A percentile compares a stretch with the other conserved stretches of the same genome.
Evolutionary conservation across 1,284 basidiomycete genomes (phyloP).

Genomic region (Ustilago xerochloae): DNA sequence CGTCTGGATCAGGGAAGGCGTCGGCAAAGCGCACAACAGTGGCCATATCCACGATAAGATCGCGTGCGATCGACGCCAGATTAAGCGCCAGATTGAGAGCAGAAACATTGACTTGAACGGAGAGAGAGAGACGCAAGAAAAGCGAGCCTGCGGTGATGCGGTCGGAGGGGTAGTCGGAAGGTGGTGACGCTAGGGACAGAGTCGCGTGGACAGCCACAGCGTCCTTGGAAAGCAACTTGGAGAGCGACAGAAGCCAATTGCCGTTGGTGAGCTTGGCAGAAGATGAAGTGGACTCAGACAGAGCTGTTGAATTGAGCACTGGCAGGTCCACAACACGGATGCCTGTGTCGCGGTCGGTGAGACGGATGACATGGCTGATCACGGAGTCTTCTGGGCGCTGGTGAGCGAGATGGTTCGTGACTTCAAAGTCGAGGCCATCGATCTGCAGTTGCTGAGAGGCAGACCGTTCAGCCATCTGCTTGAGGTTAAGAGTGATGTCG

Average conservation of each 20-base stretch:
- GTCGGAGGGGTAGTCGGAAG: slow-evolving; percentile 8
- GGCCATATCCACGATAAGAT: slow-evolving; percentile 36
- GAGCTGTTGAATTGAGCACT: neutral
- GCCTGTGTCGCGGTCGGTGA: slow-evolving; percentile 2
- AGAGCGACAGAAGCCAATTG: slow-evolving; percentile 28
- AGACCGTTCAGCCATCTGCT: neutral
- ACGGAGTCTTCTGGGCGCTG: slow-evolving; percentile 13
- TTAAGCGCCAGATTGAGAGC: neutral
- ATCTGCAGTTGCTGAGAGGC: neutral
- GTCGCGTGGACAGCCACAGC: neutral
- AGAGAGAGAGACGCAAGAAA: slow-evolving; percentile 28
- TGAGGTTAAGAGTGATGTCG: slow-evolving; percentile 17
- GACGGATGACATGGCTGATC: slow-evolving; percentile 3
- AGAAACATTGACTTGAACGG: slow-evolving; percentile 10
- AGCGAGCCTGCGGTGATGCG: slow-evolving; percentile 28
- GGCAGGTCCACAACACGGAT: slow-evolving; percentile 19
- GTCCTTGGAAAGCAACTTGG: neutral
- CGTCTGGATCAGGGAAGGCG: slow-evolving; percentile 1
- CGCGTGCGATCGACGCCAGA: neutral
- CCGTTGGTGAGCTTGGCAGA: slow-evolving; percentile 32
- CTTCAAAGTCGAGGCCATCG: slow-evolving; percentile 12
- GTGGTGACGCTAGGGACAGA: slow-evolving; percentile 11
- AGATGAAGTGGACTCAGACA: neutral
- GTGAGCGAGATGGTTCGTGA: neutral
- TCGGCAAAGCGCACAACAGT: slow-evolving; percentile 37